Evolutionary conservation across 345 rosid species (phyloP).

Genomic region (Firmiana major): DNA sequence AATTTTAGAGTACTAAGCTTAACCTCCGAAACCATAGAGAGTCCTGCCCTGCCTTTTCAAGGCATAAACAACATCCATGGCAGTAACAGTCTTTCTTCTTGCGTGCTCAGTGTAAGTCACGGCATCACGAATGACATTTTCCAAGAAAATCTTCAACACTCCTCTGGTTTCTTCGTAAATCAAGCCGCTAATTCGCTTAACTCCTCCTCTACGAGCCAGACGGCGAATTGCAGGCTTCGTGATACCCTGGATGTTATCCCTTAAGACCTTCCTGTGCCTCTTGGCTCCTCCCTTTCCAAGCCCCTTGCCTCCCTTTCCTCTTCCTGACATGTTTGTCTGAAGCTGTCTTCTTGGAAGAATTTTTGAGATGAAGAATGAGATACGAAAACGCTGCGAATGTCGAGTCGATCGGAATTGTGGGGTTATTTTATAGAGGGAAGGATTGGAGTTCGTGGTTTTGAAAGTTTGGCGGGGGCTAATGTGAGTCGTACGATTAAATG

Average conservation of each 20-base stretch:
- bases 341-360: no score
- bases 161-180: slow-evolving; percentile 21
- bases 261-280: slow-evolving; percentile 17
- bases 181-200: slow-evolving; percentile 18
- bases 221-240: slow-evolving; percentile 16
- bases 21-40: slow-evolving; percentile 19
- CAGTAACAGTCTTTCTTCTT: slow-evolving; percentile 17
- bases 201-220: slow-evolving; percentile 19
- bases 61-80: slow-evolving; percentile 21
- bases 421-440: background rate
- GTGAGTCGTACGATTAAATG: background rate
- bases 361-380: no score
- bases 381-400: no score
- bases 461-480: background rate
- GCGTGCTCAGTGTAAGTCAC: slow-evolving; percentile 22
- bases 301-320: slow-evolving; percentile 19
- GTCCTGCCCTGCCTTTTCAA: slow-evolving; percentile 21
- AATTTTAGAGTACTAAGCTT: background rate
- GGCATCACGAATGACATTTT: slow-evolving; percentile 18
- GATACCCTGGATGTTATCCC: slow-evolving; percentile 19
- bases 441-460: background rate
- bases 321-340: slow-evolving; percentile 2
- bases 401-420: no score
- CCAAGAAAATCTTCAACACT: slow-evolving; percentile 18
- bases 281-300: slow-evolving; percentile 22